Conservation (phyloP, 2,329 filamentous ascomycete species). For the Microsporum ferrugineum region DNA sequence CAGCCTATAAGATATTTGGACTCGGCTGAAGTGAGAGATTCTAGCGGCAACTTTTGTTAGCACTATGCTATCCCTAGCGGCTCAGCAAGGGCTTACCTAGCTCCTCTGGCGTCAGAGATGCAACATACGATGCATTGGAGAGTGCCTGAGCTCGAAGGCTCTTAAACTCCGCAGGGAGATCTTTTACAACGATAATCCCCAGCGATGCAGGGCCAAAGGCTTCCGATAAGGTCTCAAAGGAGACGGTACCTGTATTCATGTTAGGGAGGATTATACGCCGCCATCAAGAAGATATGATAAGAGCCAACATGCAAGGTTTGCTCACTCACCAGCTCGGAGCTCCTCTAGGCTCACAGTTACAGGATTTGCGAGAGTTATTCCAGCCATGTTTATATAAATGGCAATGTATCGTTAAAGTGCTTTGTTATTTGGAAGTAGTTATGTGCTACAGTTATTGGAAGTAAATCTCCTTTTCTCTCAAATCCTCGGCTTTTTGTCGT, state of each 20-base stretch:
- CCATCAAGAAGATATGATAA: not conserved
- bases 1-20: slow-evolving; percentile 53
- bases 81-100: slow-evolving; percentile 46
- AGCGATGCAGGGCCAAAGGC: slow-evolving; percentile 86
- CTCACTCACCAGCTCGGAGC: slow-evolving; percentile 34
- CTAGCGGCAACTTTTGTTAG: slow-evolving; percentile 16
- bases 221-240: slow-evolving; percentile 38
- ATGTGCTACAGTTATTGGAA: not conserved
- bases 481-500: not conserved
- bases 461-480: not conserved
- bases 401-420: not conserved
- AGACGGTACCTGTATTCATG: slow-evolving; percentile 23
- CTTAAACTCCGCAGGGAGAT: slow-evolving; percentile 61
- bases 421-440: not conserved
- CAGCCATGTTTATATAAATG: not conserved
- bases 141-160: slow-evolving; percentile 62
- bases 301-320: not conserved
- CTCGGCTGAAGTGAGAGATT: slow-evolving; percentile 31
- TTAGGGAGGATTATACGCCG: slow-evolving; percentile 1
- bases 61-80: slow-evolving; percentile 42
- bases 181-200: slow-evolving; percentile 86
- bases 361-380: slow-evolving; percentile 21
- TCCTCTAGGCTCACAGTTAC: slow-evolving; percentile 40
- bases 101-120: slow-evolving; percentile 59
- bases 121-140: slow-evolving; percentile 80